A percentile compares a stretch with the other conserved stretches of the same genome.
These are phyloP conservation scores for Paralagenidium karlingii DNA, from an alignment of 352 stramenopile genomes.

Conservation along the genomic window DNA sequence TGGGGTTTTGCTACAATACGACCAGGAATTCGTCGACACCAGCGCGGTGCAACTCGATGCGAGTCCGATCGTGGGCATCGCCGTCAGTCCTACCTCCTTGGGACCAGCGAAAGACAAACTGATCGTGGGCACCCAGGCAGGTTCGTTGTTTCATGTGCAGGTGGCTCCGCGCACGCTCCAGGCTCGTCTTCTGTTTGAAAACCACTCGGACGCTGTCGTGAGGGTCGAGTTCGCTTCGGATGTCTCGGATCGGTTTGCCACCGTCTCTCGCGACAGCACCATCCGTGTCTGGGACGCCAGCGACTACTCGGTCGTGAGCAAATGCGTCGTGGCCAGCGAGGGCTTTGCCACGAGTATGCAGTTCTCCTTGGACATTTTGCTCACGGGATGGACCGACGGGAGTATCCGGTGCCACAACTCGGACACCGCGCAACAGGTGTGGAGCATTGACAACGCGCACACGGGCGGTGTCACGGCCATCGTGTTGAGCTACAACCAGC, in stretches of 20 bases:
- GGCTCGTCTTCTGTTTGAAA: slow-evolving; percentile 46
- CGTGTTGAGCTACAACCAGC: slow-evolving; percentile 83
- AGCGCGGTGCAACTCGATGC: slow-evolving; percentile 58
- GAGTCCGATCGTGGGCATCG: slow-evolving; percentile 25
- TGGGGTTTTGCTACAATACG: slow-evolving; percentile 73
- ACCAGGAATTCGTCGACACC: slow-evolving; percentile 56
- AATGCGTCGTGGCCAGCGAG: slow-evolving; percentile 36
- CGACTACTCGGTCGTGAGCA: slow-evolving; percentile 68
- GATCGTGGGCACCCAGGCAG: slow-evolving; percentile 62
- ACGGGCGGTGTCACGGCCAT: slow-evolving; percentile 82
- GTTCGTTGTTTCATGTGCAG: slow-evolving; percentile 61
- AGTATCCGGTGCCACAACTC: slow-evolving; percentile 79
- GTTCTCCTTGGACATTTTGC: slow-evolving; percentile 78
- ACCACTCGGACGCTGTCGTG: slow-evolving; percentile 64
- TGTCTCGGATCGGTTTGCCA: slow-evolving; percentile 81
- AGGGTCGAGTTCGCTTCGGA: slow-evolving; percentile 71
- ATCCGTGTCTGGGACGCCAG: slow-evolving; percentile 85
- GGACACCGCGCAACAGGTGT: slow-evolving; percentile 71
- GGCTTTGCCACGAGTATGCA: slow-evolving; percentile 62
- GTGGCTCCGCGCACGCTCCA: slow-evolving; percentile 13
- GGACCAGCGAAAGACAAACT: slow-evolving; percentile 23
- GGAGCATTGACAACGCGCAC: slow-evolving; percentile 86
- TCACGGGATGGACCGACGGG: slow-evolving; percentile 86
- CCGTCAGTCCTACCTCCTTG: slow-evolving; percentile 9
- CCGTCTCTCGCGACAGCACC: slow-evolving; percentile 72